Base-by-base conservation (phyloP, 306 rosid genomes). In the Medicago arabica region DNA sequence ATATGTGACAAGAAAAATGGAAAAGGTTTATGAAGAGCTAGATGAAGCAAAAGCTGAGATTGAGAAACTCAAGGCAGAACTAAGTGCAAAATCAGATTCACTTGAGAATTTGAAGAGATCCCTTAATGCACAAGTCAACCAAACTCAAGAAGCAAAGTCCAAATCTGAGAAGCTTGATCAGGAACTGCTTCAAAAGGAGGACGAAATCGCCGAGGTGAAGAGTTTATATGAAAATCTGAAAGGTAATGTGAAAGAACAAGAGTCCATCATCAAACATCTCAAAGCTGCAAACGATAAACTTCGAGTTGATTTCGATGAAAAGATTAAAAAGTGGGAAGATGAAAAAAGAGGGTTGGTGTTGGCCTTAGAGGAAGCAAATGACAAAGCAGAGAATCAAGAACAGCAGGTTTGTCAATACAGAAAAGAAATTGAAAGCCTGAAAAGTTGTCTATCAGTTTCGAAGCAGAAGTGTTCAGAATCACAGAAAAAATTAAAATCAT, bases 1-100 rank as follows among this genome's bases (percentile, higher is more conserved):
- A 10, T 9, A 60, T 59, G 76, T 47, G 75, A 75, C 54, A 81
- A 68, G 79, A 80, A 19, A 89, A 19, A 89, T 90, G 97, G 95
- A 81, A 16, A 87, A 77, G 49, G 82, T 89, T 46, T 88, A 69
- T 74, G 87, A 77, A 85, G 91, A 90, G 82, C 89, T 90, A 1
- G 95, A 87, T 53, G 91, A 86, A 54, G 89, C 89, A 25, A 89
- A 89, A 72, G 76, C 88, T 15, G 88, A 92, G 85, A 83, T 86
- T 19, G 91, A 81, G 75, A 87, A 77, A 85, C 90, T 88, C 50
- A 88, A 71, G 69, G 85, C 75, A 74, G 93, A 90, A 77, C 75
- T 81, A 50, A 85, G 85, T 80, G 83, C 62, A 16, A 88, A 87
- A 72, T 75, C 80, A 55, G 89, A 85, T 44, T 76, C 83, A 25